These are phyloP conservation scores for Medicago lupulina DNA, from an alignment of 306 rosid genomes.

Conservation along the genomic window DNA sequence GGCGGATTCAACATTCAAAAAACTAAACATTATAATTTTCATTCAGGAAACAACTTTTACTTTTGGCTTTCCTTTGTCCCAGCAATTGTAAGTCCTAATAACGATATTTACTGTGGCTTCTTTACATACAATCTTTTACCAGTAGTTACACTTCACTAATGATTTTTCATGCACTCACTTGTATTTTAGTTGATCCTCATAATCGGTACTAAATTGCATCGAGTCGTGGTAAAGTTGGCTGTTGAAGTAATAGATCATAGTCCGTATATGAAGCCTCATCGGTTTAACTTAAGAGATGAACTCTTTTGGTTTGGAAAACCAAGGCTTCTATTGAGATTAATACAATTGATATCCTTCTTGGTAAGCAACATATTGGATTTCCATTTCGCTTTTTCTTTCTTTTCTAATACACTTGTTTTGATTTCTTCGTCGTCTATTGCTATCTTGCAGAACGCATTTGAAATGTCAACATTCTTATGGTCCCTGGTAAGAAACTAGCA, in stretches of 20 bases:
- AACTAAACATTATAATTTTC: slow-evolving; percentile 41
- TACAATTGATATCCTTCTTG: slow-evolving; percentile 86
- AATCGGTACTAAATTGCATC: slow-evolving; percentile 85
- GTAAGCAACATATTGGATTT: slow-evolving; percentile 42
- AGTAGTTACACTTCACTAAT: slow-evolving; percentile 32
- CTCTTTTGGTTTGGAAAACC: slow-evolving; percentile 97
- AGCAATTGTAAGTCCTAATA: slow-evolving; percentile 68
- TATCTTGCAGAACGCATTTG: slow-evolving; percentile 86
- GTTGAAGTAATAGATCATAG: slow-evolving; percentile 71
- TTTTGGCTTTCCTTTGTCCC: slow-evolving; percentile 96
- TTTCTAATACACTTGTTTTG: neutral
- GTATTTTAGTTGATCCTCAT: slow-evolving; percentile 70
- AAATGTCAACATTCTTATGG: slow-evolving; percentile 94
- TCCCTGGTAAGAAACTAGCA: slow-evolving; percentile 73
- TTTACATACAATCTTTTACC: neutral
- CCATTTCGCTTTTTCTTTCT: slow-evolving; percentile 11
- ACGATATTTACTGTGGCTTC: slow-evolving; percentile 8
- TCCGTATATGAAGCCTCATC: slow-evolving; percentile 45
- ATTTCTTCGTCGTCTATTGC: slow-evolving; percentile 12
- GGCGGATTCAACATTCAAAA: too few relatives aligned
- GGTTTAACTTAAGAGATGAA: slow-evolving; percentile 76
- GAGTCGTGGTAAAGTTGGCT: slow-evolving; percentile 86
- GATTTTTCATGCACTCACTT: slow-evolving; percentile 23
- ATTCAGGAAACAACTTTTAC: slow-evolving; percentile 85
- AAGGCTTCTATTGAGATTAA: slow-evolving; percentile 66